Base-by-base conservation (phyloP, 306 rosid genomes). In the Astragalus glycyphyllos region DNA sequence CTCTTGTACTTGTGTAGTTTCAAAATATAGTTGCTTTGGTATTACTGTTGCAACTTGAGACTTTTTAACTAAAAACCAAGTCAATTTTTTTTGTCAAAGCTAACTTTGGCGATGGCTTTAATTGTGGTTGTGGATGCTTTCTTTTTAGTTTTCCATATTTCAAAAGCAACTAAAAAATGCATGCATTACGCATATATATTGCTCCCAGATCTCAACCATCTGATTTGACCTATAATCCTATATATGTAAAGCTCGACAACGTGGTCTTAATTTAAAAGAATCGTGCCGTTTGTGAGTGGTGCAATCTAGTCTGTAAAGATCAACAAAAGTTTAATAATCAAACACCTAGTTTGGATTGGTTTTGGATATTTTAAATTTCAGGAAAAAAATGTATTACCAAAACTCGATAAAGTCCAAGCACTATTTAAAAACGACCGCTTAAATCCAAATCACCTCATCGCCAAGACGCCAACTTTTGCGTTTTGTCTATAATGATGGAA, bases 261-360 rank as follows among this genome's bases (percentile, higher is more conserved):
- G 82, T 61, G 53, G 54, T 63, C 51, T 58, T 41, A 51, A 63
- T 40, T 50, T 71, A 34, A 38, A 29, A 26, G 40, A 53, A 49
- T n/a, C n/a, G 10, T 53, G 53, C 29, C 40, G 44, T 66, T 41
- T 65, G 51, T 73, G 68, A 57, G 62, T 41, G 71, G 71, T 65
- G 75, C 81, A 51, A 38, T 72, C 73, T 72, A 72, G 58, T 47
- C 74, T 78, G 82, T 72, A 72, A 62, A 78, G 69, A 65, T 23
- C 41, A 54, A 47, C 37, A 44, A 58, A 71, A 71, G 11, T n/a
- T 65, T 51, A 70, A 41, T 65, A 71, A 71, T 34, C 40, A 70
- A 57, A 64, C 1, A 12, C 72, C 15, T 16, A 12, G 48, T 65
- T 44, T 45, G 46, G 51, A 61, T 41, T 66, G 29, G 34, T 10